Base-by-base conservation (phyloP, 306 rosid genomes). In the Vigna reflexopilosa region DNA sequence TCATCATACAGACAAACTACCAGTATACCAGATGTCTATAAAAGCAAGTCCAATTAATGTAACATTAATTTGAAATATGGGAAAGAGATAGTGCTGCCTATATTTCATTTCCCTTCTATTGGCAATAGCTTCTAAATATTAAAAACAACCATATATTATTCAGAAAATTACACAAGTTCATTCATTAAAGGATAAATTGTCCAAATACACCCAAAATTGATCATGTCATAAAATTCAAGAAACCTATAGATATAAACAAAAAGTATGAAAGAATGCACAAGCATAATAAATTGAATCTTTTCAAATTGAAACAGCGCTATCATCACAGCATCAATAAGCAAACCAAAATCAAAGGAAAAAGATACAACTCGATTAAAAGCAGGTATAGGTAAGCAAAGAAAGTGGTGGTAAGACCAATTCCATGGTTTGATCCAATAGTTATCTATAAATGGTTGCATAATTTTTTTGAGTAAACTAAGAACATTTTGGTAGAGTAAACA, bases 301-400 rank as follows among this genome's bases (percentile, higher is more conserved):
- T 66, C 51, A 17, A 72, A 52, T 28, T 51, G 28, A 55, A 77
- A 63, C 67, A 59, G 34, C 78, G 26, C 56, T 47, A 77, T 48
- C 67, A 78, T 64, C 55, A 66, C 67, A 71, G 36, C 48, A 70
- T 65, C 66, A 73, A 62, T 47, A 56, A 59, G 58, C 24, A 71
- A 71, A 65, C 15, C 55, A 44, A 72, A 48, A 64, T 38, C 36
- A 5, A 64, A 42, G 12, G 30, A 57, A 57, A 19, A 70, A 57
- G 19, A 28, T 9, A 48, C 36, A 45, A 75, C 73, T 52, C 52
- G 58, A 79, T 28, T 48, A n/a, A 61, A 57, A 51, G 56, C 30
- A 82, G 22, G 19, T 52, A 59, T 2, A 49, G n/a, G 77, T 40
- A 78, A 69, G 64, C 32, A 73, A 75, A 78, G 75, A 70, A 75